Evolutionary conservation across 2,329 filamentous ascomycete genomes (phyloP), one percentile per base, ranked within the genome.

Genomic region (Orbilia blumenaviensis): DNA sequence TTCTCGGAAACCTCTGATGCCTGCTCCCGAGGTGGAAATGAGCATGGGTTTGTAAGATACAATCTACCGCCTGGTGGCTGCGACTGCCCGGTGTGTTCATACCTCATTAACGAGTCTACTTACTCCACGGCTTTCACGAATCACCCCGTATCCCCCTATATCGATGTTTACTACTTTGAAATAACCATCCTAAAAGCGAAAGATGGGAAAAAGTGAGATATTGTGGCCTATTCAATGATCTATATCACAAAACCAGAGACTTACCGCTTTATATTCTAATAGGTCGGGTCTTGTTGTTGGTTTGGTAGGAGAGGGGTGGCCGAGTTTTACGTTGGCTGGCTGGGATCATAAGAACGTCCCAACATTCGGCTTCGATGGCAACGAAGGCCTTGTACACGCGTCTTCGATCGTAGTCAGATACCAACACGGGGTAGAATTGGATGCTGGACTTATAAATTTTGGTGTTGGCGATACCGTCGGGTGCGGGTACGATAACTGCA

Each of bases 391-490:
- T 1, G 41, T 66, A 12, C 23, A 25, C 34, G 25, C 23, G 14
- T 2, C 50, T 36, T 23, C n/a, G 7, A 3, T 5, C 21, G 3
- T n/a, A 16, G 38, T n/a, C 8, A 23, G 41, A 1, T 7, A 14
- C 10, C 3, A 21, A 9, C 9, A 14, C 8, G 34, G 23, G 3
- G 5, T 12, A 38, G 12, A 38, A 18, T 34, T 38, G 25, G n/a
- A 27, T 3, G 10, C 27, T 36, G 25, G 25, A 16, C 4, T 9
- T 8, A 6, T n/a, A 18, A 12, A 7, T n/a, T 52, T 21, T 34
- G 41, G 50, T 0, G 44, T 56, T 25, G 69, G 69, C 14, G 69
- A 74, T 44, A 74, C 62, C 1, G 38, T 67, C 7, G 69, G 69
- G 3, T 74, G 69, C 21, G 62, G 41, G 29, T 75, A 75, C n/a